These are phyloP conservation scores for Chloranthus sessilifolius DNA, from an alignment of 164 flowering plant genomes.

Conservation along the genomic window DNA sequence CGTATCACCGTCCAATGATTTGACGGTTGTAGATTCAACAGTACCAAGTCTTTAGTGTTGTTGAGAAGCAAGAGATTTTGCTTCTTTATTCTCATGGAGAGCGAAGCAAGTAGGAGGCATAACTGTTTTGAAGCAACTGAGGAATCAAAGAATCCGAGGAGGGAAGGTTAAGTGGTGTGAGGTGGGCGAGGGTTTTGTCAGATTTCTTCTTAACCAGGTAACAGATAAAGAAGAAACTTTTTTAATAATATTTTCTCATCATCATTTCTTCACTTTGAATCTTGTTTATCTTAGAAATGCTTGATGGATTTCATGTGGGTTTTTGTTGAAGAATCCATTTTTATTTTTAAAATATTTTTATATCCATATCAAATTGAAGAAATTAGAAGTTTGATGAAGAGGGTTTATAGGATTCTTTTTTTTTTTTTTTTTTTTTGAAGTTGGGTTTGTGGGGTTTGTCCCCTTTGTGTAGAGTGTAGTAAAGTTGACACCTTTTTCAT, in stretches of 20 bases:
- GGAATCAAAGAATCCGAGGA: slow-evolving; percentile 11
- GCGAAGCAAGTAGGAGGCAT: neutral
- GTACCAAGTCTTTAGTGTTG: no score
- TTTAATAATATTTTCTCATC: neutral
- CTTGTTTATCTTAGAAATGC: slow-evolving; percentile 7
- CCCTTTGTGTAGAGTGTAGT: no score
- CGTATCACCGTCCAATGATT: no score
- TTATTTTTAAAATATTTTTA: no score
- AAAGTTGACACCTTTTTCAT: no score
- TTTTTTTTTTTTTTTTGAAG: no score
- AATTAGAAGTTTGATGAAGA: no score
- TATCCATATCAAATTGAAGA: no score
- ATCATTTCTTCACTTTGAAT: slow-evolving; percentile 4
- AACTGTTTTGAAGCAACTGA: slow-evolving; percentile 4
- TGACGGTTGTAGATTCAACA: no score
- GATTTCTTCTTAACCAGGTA: neutral
- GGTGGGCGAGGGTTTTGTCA: neutral
- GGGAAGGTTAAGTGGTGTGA: neutral
- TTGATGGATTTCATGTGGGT: slow-evolving; percentile 2
- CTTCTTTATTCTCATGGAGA: neutral
- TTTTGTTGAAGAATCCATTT: no score
- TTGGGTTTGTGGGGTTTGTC: no score
- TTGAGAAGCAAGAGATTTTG: neutral
- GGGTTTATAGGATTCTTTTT: no score
- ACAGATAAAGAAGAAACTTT: neutral